A percentile compares a stretch with the other conserved stretches of the same genome.
phyloP scores from a whole-genome alignment of 148 eudicot species.

The Cornus controversa region DNA sequence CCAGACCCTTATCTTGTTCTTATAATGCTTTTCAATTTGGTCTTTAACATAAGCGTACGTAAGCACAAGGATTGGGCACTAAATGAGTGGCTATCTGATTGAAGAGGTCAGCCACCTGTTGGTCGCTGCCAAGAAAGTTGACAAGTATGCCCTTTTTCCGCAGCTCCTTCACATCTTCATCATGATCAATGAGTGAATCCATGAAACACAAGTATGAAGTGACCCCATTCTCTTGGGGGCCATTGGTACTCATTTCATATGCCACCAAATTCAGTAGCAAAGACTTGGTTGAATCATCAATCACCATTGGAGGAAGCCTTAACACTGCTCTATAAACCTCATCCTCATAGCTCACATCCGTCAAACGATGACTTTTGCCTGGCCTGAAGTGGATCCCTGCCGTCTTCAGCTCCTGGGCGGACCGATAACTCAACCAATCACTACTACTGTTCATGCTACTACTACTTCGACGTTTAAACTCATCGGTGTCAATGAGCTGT shows the following conservation, averaged over 20 bases:
- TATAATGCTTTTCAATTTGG: conserved; percentile 1
- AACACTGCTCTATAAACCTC: not conserved
- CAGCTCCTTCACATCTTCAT: conserved; percentile 16
- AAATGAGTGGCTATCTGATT: not conserved
- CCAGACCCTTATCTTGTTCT: not conserved
- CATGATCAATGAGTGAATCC: not conserved
- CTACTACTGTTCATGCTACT: too few species aligned
- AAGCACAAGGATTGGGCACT: not conserved
- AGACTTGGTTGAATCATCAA: conserved; percentile 11
- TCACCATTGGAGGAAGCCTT: conserved; percentile 5
- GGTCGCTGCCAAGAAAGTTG: conserved; percentile 4
- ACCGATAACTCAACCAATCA: not conserved
- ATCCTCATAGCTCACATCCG: not conserved
- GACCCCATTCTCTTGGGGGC: not conserved
- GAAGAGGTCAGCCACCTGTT: not conserved
- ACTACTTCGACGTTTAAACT: too few species aligned
- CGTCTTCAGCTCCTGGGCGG: not conserved
- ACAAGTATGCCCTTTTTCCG: not conserved
- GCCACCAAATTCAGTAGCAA: conserved; percentile 10
- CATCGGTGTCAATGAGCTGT: too few species aligned
- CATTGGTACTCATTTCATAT: conserved; percentile 5
- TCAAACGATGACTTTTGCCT: not conserved
- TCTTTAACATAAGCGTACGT: not conserved
- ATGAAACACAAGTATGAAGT: conserved; percentile 1
- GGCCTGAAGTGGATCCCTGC: conserved; percentile 2